These are phyloP conservation scores for Aechmea fasciata DNA, from an alignment of 176 grass and related monocot genomes.

Conservation along the genomic window DNA sequence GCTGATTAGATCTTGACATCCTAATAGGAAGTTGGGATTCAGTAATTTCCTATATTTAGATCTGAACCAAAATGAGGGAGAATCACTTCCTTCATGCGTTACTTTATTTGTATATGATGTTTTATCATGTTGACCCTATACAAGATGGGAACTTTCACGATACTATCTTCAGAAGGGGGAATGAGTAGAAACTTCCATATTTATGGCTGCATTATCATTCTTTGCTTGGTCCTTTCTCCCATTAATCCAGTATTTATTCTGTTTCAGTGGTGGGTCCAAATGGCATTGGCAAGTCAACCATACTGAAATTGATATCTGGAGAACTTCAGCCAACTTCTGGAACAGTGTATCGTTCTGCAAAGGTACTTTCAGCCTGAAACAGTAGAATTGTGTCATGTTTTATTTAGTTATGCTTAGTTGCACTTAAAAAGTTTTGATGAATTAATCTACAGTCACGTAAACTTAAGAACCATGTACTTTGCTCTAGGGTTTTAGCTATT, in stretches of 20 bases:
- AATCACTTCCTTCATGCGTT: too few species aligned
- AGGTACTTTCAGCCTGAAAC: constrained; percentile 35
- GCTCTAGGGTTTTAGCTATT: too few species aligned
- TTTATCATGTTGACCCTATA: too few species aligned
- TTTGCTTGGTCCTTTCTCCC: background rate
- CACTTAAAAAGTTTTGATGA: too few species aligned
- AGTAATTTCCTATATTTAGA: too few species aligned
- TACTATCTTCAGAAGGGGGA: too few species aligned
- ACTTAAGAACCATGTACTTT: too few species aligned
- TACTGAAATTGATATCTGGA: constrained; percentile 93
- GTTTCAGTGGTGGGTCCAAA: constrained; percentile 92
- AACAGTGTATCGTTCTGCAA: constrained; percentile 83
- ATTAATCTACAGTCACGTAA: too few species aligned
- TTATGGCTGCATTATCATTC: background rate
- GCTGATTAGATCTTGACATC: background rate
- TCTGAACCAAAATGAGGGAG: too few species aligned
- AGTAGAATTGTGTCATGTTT: background rate
- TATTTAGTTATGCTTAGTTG: too few species aligned
- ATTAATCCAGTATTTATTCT: constrained; percentile 20
- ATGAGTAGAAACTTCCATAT: background rate
- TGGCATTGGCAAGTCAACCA: constrained; percentile 96
- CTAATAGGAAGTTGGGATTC: background rate
- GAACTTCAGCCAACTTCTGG: constrained; percentile 97
- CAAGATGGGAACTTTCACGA: too few species aligned
- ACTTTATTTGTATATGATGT: too few species aligned